Evolutionary conservation across 257 asterid species (phyloP).

Genomic region (Euphrasia confusa): DNA sequence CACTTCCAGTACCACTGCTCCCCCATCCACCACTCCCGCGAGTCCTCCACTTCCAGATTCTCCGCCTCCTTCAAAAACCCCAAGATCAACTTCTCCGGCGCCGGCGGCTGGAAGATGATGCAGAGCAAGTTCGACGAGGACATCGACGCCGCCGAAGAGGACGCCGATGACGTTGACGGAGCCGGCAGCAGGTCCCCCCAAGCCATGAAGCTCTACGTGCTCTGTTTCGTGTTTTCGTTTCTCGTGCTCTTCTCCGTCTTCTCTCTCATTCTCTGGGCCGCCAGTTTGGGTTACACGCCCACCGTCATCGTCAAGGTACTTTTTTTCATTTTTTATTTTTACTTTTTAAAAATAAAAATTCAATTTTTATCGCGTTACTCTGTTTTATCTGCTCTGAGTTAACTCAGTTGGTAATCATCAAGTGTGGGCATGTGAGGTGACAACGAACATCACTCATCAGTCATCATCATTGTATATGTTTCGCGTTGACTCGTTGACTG

Average conservation of each 20-base stretch:
- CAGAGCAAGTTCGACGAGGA: conserved; percentile 11
- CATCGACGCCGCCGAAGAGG: conserved; percentile 33
- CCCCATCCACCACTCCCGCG: conserved; percentile 68
- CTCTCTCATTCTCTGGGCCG: conserved; percentile 75
- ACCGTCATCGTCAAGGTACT: conserved; percentile 63
- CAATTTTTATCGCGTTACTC: neutral
- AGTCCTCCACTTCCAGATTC: conserved; percentile 80
- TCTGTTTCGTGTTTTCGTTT: conserved; percentile 61
- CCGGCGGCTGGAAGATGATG: conserved; percentile 50
- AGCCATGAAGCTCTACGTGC: conserved; percentile 41
- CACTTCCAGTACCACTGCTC: conserved; percentile 21
- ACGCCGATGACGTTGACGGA: conserved; percentile 30
- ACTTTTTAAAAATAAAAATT: too few species aligned
- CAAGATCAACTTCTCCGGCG: conserved; percentile 19
- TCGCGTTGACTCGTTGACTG: conserved; percentile 1
- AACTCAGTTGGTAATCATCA: too few species aligned
- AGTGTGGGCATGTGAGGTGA: too few species aligned
- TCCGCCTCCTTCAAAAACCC: conserved; percentile 66
- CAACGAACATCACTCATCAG: too few species aligned
- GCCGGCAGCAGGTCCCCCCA: conserved; percentile 5
- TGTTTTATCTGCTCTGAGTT: too few species aligned
- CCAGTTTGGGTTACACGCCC: conserved; percentile 60
- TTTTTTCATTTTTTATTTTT: neutral
- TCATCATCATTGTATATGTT: too few species aligned
- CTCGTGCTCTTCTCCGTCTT: conserved; percentile 50